Conservation (phyloP, 441 rosid genomes). For the Gossypium davidsonii region DNA sequence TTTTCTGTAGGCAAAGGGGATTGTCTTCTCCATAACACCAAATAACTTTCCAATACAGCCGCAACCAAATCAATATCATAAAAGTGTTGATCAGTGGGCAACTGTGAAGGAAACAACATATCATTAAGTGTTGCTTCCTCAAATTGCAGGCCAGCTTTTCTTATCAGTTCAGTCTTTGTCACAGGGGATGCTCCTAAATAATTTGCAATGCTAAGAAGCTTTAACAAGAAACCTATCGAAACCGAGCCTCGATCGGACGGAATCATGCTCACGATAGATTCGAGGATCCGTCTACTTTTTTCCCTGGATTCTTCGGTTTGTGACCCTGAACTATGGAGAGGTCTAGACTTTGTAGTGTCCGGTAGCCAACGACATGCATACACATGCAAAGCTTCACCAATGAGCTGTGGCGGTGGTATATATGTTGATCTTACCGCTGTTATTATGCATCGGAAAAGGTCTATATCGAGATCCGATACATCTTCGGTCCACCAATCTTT, state of each 20-base stretch:
- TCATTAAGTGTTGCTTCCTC: constrained; percentile 69
- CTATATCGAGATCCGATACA: constrained; percentile 81
- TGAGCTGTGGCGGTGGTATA: constrained; percentile 64
- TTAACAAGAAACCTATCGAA: constrained; percentile 70
- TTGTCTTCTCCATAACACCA: constrained; percentile 71
- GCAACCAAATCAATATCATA: constrained; percentile 70
- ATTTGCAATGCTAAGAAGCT: constrained; percentile 74
- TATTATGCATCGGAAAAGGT: constrained; percentile 71
- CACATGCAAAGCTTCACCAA: constrained; percentile 94
- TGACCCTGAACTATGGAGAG: constrained; percentile 37
- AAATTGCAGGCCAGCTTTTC: constrained; percentile 66
- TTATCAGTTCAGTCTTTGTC: constrained; percentile 64
- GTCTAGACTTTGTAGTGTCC: constrained; percentile 42
- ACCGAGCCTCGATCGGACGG: constrained; percentile 87
- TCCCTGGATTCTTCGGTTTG: constrained; percentile 38
- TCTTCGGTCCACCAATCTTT: constrained; percentile 99
- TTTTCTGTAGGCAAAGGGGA: constrained; percentile 38
- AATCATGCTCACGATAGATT: constrained; percentile 70
- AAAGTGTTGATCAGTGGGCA: constrained; percentile 34
- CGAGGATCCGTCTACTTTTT: constrained; percentile 55
- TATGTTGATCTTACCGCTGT: constrained; percentile 60
- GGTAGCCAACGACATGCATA: constrained; percentile 94
- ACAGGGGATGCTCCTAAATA: constrained; percentile 58
- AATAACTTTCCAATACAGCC: constrained; percentile 58
- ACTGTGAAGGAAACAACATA: constrained; percentile 54